phyloP scores from a whole-genome alignment of 345 rosid genomes.

The Orychophragmus violaceus region DNA sequence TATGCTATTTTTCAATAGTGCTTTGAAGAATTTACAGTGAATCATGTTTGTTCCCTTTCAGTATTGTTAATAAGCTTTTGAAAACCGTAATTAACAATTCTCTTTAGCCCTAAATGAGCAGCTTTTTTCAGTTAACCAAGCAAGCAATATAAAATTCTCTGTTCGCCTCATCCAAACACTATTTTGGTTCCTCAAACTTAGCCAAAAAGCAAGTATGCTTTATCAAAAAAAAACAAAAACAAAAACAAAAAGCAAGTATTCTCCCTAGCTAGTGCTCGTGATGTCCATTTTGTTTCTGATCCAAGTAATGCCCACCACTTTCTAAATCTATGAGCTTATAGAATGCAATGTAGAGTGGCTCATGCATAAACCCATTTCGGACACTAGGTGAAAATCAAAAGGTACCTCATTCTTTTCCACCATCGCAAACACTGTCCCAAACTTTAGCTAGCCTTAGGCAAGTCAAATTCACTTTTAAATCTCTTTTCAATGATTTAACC shows the following conservation, averaged over 20 bases:
- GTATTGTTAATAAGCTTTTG: too few relatives aligned
- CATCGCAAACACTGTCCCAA: conserved; percentile 64
- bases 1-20: too few relatives aligned
- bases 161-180: conserved; percentile 32
- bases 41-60: background rate
- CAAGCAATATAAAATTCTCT: background rate
- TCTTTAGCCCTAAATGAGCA: background rate
- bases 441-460: conserved; percentile 50
- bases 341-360: conserved; percentile 81
- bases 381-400: conserved; percentile 47
- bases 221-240: too few relatives aligned
- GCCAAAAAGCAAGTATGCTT: conserved; percentile 88
- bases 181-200: conserved; percentile 63
- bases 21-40: too few relatives aligned
- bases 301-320: conserved; percentile 44
- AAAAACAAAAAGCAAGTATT: conserved; percentile 89
- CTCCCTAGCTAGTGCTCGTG: conserved; percentile 50
- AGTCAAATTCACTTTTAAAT: conserved; percentile 46
- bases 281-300: conserved; percentile 2
- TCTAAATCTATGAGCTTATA: conserved; percentile 34
- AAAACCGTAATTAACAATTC: background rate
- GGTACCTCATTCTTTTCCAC: conserved; percentile 56
- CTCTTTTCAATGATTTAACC: conserved; percentile 52
- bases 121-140: background rate
- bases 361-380: conserved; percentile 55